Conservation (phyloP, 352 stramenopile species). For the Globisporangium recalcitrans region DNA sequence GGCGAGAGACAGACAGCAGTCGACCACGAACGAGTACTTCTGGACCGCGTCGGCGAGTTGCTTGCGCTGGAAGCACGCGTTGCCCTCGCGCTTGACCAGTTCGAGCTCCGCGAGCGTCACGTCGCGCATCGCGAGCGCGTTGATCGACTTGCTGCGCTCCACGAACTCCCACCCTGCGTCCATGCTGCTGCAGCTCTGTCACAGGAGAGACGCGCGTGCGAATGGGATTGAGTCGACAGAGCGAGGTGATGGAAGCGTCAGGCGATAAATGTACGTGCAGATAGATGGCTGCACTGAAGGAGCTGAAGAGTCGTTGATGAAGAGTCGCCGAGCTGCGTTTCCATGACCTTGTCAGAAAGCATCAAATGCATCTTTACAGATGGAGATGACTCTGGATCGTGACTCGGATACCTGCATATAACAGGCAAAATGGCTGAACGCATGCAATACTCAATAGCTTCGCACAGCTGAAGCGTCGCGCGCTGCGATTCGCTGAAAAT, state of each 20-base stretch:
- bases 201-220: neutral
- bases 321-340: neutral
- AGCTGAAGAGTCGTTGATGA: neutral
- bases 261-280: too few species aligned
- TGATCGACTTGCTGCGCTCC: conserved; percentile 17
- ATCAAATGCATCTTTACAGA: neutral
- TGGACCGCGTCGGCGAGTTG: conserved; percentile 37
- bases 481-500: conserved; percentile 4
- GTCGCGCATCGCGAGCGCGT: conserved; percentile 6
- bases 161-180: conserved; percentile 22
- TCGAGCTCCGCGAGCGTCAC: conserved; percentile 29
- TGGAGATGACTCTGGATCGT: too few species aligned
- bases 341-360: neutral
- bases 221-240: neutral
- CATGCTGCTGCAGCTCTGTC: conserved; percentile 16
- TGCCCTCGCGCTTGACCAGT: conserved; percentile 51
- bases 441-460: neutral
- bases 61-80: conserved; percentile 46
- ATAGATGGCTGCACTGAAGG: neutral
- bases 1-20: conserved; percentile 5
- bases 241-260: neutral
- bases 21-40: conserved; percentile 41
- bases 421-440: too few species aligned
- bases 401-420: too few species aligned
- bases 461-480: conserved; percentile 4